Evolutionary conservation across 371 early-diverging fungal genomes (phyloP).

Genomic region (Dinochytrium kinnereticum): DNA sequence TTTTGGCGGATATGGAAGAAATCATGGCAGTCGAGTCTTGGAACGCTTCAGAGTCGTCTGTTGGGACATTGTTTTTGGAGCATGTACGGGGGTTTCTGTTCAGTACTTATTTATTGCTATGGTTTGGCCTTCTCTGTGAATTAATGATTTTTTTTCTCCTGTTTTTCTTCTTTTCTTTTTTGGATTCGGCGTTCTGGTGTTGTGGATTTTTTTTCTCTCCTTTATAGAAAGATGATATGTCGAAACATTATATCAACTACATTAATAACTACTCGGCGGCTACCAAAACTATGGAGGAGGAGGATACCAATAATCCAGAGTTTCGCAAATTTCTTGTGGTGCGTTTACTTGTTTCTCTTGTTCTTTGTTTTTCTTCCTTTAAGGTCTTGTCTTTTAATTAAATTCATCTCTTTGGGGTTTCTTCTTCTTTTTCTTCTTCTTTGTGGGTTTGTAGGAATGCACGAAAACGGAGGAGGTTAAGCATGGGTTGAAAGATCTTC

Average conservation of each 20-base stretch:
- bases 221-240: constrained; percentile 40
- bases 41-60: constrained; percentile 35
- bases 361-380: neutral
- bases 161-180: too few relatives aligned
- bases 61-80: constrained; percentile 49
- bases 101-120: too few relatives aligned
- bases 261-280: constrained; percentile 50
- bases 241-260: constrained; percentile 41
- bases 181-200: too few relatives aligned
- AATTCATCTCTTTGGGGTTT: neutral
- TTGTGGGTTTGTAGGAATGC: constrained; percentile 23
- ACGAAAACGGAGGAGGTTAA: constrained; percentile 33
- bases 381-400: too few relatives aligned
- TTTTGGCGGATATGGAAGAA: constrained; percentile 42
- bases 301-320: constrained; percentile 39
- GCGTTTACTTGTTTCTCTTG: too few relatives aligned
- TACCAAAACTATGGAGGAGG: constrained; percentile 42
- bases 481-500: constrained; percentile 50
- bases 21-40: constrained; percentile 39
- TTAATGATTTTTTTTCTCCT: too few relatives aligned
- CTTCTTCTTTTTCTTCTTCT: neutral
- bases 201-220: too few relatives aligned
- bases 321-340: constrained; percentile 48
- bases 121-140: too few relatives aligned
- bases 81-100: constrained; percentile 25